These are phyloP conservation scores for Yarrowia sp. DNA, from an alignment of 805 yeast genomes.

Conservation along the genomic window DNA sequence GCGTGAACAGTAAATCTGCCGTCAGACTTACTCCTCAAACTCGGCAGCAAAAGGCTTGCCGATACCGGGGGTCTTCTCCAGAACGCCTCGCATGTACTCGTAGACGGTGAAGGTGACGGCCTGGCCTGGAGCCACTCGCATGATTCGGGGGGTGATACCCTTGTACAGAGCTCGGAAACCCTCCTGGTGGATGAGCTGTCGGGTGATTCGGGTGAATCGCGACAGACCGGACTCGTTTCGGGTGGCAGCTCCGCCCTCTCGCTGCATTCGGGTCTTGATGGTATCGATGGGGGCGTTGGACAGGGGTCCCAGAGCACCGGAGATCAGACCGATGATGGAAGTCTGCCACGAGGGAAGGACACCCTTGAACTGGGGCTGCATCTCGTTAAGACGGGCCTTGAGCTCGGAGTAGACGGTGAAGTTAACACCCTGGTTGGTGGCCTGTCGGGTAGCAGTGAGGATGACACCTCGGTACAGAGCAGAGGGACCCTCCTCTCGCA, in stretches of 20 bases:
- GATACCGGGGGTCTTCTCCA: slow-evolving; percentile 53
- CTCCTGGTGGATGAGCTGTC: slow-evolving; percentile 82
- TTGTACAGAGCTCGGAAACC: slow-evolving; percentile 89
- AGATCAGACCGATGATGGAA: slow-evolving; percentile 83
- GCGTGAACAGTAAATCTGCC: background rate
- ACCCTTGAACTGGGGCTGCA: slow-evolving; percentile 59
- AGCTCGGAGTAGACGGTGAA: slow-evolving; percentile 92
- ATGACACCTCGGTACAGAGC: slow-evolving; percentile 94
- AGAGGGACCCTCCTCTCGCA: slow-evolving; percentile 87
- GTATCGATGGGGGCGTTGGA: slow-evolving; percentile 98
- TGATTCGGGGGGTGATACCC: slow-evolving; percentile 97
- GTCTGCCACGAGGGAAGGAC: slow-evolving; percentile 93
- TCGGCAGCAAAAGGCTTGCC: slow-evolving; percentile 36
- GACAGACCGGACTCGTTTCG: slow-evolving; percentile 66
- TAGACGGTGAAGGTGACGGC: slow-evolving; percentile 98
- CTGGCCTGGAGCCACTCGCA: slow-evolving; percentile 99
- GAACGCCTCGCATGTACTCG: slow-evolving; percentile 77
- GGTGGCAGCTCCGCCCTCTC: slow-evolving; percentile 69
- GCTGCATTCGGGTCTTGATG: slow-evolving; percentile 95
- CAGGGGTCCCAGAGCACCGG: slow-evolving; percentile 98
- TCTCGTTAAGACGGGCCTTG: slow-evolving; percentile 69
- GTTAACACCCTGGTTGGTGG: slow-evolving; percentile 97
- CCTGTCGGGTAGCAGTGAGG: slow-evolving; percentile 96
- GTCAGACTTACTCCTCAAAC: slow-evolving; percentile 33
- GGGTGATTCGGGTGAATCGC: slow-evolving; percentile 81